Percentiles rank a stretch among this genome's conserved stretches.
phyloP scores from a whole-genome alignment of 2,329 filamentous ascomycete species.

The Aspergillus sp. region DNA sequence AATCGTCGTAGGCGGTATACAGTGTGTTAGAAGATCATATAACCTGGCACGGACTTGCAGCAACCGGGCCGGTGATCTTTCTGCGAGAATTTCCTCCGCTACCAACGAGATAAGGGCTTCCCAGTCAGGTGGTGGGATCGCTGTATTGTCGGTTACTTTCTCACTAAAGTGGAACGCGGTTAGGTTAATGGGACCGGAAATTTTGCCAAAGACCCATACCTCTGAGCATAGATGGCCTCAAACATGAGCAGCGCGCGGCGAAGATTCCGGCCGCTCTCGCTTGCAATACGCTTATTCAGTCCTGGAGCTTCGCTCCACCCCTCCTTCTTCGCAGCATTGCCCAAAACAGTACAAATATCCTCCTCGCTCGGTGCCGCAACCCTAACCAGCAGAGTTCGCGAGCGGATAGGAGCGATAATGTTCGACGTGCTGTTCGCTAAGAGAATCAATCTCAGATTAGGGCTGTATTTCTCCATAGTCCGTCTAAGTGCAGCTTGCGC shows the following conservation, averaged over 20 bases:
- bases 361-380: slow-evolving; percentile 84
- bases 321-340: slow-evolving; percentile 71
- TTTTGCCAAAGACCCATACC: slow-evolving; percentile 58
- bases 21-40: slow-evolving; percentile 96
- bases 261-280: slow-evolving; percentile 86
- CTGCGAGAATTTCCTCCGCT: slow-evolving; percentile 88
- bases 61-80: slow-evolving; percentile 87
- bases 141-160: slow-evolving; percentile 81
- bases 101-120: slow-evolving; percentile 86
- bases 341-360: slow-evolving; percentile 78
- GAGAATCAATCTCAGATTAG: slow-evolving; percentile 86
- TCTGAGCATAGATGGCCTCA: slow-evolving; percentile 94
- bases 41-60: slow-evolving; percentile 86
- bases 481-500: slow-evolving; percentile 90
- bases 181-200: background rate
- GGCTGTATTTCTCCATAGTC: slow-evolving; percentile 99
- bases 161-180: slow-evolving; percentile 60
- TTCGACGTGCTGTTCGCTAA: slow-evolving; percentile 96
- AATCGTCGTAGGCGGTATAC: slow-evolving; percentile 91
- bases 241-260: slow-evolving; percentile 92
- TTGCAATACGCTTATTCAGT: slow-evolving; percentile 81
- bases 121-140: slow-evolving; percentile 95
- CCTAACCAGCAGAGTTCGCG: slow-evolving; percentile 83
- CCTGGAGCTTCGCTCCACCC: slow-evolving; percentile 74
- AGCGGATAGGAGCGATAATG: slow-evolving; percentile 97